Conservation (phyloP, 2,329 filamentous ascomycete species). For the Paracorniculantispora psalliotae region DNA sequence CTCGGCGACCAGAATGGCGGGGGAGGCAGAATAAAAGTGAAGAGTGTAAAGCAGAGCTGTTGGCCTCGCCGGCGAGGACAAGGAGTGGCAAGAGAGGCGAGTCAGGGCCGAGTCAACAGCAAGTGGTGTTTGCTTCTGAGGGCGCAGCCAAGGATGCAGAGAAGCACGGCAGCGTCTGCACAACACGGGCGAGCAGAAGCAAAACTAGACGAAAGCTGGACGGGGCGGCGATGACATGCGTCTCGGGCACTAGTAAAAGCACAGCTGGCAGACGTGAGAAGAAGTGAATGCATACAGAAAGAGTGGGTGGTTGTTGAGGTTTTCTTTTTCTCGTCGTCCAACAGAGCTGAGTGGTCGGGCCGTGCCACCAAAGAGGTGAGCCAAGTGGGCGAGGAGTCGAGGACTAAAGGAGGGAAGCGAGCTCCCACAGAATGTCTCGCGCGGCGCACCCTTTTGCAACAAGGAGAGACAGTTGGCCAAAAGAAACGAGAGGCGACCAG, state of each 20-base stretch:
- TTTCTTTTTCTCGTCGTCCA: slow-evolving; percentile 8
- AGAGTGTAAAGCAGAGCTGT: neutral
- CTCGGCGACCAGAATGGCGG: no score
- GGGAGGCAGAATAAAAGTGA: neutral
- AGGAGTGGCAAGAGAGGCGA: neutral
- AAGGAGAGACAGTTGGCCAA: neutral
- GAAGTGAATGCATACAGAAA: slow-evolving; percentile 2
- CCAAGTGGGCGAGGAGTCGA: neutral
- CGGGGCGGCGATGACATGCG: slow-evolving; percentile 3
- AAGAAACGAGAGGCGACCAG: neutral
- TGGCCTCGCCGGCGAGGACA: no score
- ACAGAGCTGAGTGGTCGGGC: neutral
- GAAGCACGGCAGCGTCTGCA: slow-evolving; percentile 1
- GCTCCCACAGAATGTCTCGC: slow-evolving; percentile 5
- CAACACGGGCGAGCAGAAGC: neutral
- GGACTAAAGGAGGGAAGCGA: neutral
- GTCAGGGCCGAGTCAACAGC: neutral
- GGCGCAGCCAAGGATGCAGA: neutral
- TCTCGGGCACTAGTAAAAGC: slow-evolving; percentile 7
- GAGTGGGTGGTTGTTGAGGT: neutral
- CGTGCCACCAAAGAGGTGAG: slow-evolving; percentile 2
- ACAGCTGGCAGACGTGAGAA: neutral
- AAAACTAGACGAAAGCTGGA: neutral
- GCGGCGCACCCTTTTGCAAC: neutral
- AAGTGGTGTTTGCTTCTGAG: neutral